A percentile compares a stretch with the other conserved stretches of the same genome.
Conservation (phyloP, 208 protist species). For the Trypanosoma cruzi region DNA sequence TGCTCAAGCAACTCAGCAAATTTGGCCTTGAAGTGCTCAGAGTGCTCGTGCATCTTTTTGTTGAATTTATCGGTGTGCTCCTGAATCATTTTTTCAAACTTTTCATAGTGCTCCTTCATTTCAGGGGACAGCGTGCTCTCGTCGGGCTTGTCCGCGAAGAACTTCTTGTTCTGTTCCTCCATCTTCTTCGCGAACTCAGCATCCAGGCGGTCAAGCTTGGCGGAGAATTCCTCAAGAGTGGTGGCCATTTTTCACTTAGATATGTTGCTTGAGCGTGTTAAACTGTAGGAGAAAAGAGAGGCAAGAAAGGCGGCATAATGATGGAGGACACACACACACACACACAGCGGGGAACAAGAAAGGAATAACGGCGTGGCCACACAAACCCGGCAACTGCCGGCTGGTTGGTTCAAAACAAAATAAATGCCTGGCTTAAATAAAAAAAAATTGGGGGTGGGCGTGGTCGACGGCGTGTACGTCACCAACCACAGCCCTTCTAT, state of each 20-base stretch:
- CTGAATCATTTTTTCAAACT: conserved; percentile 94
- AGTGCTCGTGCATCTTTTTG: conserved; percentile 94
- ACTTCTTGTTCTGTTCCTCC: conserved; percentile 93
- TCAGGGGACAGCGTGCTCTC: conserved; percentile 89
- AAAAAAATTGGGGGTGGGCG: background rate
- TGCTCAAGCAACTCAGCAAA: conserved; percentile 90
- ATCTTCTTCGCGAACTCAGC: conserved; percentile 92
- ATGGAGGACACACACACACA: no score
- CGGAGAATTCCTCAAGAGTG: conserved; percentile 86
- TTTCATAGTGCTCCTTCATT: conserved; percentile 93
- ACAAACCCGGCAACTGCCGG: no score
- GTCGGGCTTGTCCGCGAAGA: conserved; percentile 92
- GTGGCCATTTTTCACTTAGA: conserved; percentile 35
- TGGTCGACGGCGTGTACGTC: background rate
- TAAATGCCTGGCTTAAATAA: no score
- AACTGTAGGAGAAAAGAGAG: conserved; percentile 3
- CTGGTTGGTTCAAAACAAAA: no score
- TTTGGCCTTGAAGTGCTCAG: conserved; percentile 92
- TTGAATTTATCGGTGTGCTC: conserved; percentile 94
- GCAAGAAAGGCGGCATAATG: background rate
- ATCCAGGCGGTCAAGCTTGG: conserved; percentile 92
- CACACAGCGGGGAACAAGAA: no score
- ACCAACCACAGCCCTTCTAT: conserved; percentile 80
- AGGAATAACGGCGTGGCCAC: no score
- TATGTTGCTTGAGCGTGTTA: background rate